phyloP scores from a whole-genome alignment of 75 land plant genomes.

The Azolla pinnata region DNA sequence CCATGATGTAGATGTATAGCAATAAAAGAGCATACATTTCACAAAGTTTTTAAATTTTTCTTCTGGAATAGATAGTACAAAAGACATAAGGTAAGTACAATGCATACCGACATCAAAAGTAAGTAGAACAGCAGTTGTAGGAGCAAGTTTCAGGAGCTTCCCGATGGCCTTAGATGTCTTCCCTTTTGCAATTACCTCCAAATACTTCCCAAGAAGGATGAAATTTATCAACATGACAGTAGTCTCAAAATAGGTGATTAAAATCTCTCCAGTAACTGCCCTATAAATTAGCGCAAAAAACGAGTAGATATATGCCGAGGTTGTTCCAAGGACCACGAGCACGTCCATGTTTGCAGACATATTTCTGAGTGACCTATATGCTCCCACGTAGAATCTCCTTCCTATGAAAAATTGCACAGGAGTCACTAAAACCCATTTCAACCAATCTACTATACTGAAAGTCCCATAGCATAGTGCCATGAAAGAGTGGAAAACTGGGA shows the following conservation, averaged over 20 bases:
- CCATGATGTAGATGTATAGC: not conserved
- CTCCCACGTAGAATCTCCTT: conserved; percentile 77
- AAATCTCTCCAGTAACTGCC: conserved; percentile 61
- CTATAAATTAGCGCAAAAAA: conserved; percentile 72
- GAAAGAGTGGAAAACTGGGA: conserved; percentile 40
- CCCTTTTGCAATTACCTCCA: conserved; percentile 93
- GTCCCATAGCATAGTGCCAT: conserved; percentile 72
- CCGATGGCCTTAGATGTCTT: conserved; percentile 89
- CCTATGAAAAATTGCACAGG: conserved; percentile 81
- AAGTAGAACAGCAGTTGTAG: conserved; percentile 70
- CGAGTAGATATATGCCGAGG: conserved; percentile 84
- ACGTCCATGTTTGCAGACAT: conserved; percentile 97
- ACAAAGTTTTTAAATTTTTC: not conserved
- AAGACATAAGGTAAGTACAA: not conserved
- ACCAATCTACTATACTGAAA: conserved; percentile 70
- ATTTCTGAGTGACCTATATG: conserved; percentile 70
- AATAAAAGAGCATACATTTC: not conserved
- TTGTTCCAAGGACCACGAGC: conserved; percentile 75
- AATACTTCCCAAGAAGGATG: conserved; percentile 80
- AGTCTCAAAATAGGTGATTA: conserved; percentile 87
- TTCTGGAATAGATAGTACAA: not conserved
- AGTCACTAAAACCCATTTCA: conserved; percentile 80
- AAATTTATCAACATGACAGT: conserved; percentile 90
- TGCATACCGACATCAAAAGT: conserved; percentile 50
- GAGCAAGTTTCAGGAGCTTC: conserved; percentile 84